Conservation (phyloP, 768 basidiomycete genomes). For the Tubosaeta sp. region DNA sequence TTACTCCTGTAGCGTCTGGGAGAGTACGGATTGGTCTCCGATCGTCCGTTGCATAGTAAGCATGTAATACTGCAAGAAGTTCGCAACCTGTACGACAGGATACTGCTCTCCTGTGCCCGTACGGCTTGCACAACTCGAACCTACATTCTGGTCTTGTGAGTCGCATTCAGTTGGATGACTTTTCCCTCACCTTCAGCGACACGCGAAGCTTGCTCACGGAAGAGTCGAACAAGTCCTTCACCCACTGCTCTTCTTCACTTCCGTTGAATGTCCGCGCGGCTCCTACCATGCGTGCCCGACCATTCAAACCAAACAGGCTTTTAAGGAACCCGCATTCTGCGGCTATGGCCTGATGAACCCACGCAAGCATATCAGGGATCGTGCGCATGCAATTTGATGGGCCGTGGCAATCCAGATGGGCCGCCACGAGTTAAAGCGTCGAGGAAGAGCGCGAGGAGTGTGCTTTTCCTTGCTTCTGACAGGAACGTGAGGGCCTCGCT, state of each 20-base stretch:
- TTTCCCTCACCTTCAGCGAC: slow-evolving; percentile 73
- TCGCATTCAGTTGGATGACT: not conserved
- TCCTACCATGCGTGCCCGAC: slow-evolving; percentile 63
- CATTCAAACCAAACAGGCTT: slow-evolving; percentile 68
- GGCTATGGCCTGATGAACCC: slow-evolving; percentile 96
- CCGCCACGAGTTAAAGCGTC: slow-evolving; percentile 87
- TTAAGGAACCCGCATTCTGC: slow-evolving; percentile 94
- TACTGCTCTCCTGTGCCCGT: slow-evolving; percentile 88
- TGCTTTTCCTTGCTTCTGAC: slow-evolving; percentile 76
- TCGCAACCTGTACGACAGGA: slow-evolving; percentile 89
- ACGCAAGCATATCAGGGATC: slow-evolving; percentile 98
- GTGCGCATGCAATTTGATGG: slow-evolving; percentile 97
- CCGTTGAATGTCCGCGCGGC: slow-evolving; percentile 52
- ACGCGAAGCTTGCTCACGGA: slow-evolving; percentile 80
- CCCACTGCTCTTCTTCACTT: slow-evolving; percentile 73
- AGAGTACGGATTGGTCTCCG: slow-evolving; percentile 76
- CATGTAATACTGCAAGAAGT: slow-evolving; percentile 92
- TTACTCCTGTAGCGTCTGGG: slow-evolving; percentile 75
- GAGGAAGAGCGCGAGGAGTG: slow-evolving; percentile 78
- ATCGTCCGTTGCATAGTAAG: slow-evolving; percentile 91
- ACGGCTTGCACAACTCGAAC: slow-evolving; percentile 91
- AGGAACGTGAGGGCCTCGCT: slow-evolving; percentile 76
- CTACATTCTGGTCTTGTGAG: slow-evolving; percentile 34
- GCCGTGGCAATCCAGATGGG: slow-evolving; percentile 78
- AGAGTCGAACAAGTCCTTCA: slow-evolving; percentile 74